Base-by-base conservation (phyloP, 805 yeast genomes). In the Metschnikowia peoriensis region DNA sequence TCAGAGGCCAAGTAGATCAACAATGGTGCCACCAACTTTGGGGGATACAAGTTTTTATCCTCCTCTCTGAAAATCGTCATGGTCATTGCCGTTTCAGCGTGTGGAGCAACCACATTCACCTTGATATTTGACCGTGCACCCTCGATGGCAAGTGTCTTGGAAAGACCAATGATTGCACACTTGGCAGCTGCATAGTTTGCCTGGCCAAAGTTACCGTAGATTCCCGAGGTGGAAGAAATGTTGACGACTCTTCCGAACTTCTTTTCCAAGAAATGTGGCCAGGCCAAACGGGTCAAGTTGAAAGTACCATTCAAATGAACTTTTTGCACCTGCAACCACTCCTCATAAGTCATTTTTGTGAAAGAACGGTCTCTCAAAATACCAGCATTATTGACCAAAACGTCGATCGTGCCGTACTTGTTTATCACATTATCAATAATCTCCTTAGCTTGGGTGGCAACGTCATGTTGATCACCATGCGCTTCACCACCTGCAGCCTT, bases 21-120 rank as follows among this genome's bases (percentile, higher is more conserved):
- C 57, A 92, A 77, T 52, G 99, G 99, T 1, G 97, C 94, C 45
- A 93, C 97, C 69, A 84, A 89, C 48, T 85, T 82, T 6, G 97
- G 92, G 62, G 89, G 89, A 71, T 86, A 90, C 61, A 85, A 83
- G 72, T 89, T 89, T 61, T 86, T 81, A 70, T 93, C 96, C 55
- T 83, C 84, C 45, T 85, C 86, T 45, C 83, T 81, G 73, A 93
- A 88, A 45, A 93, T 85, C 6, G 96, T 88, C 64, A 83, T 81
- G 29, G 99, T 93, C 99, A 93, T 93, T 52, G 96, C 92, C 42
- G 99, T 93, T 66, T 93, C 97, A 29, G 98, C 98, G 68, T 93
- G 97, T 49, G 99, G 99, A 28, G 99, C 98, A 68, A 91, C 85
- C 38, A 84, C 82, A 66, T 92, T 89, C 52, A 84, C 92, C 63